Conservation (phyloP, 2,329 filamentous ascomycete genomes). For the Aspergillus niger region DNA sequence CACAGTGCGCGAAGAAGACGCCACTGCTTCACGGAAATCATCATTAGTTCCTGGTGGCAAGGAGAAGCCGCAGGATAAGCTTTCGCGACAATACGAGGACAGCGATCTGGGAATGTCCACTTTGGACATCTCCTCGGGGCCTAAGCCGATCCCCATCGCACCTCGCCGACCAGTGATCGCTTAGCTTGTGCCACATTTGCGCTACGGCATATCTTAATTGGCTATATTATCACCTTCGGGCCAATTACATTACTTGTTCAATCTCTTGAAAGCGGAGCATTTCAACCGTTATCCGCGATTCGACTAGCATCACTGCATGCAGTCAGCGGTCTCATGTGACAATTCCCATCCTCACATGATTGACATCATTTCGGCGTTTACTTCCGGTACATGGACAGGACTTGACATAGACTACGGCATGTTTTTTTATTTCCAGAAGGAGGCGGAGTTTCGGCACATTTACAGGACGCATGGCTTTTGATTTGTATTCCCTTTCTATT, state of each 20-base stretch:
- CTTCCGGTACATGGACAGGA: conserved; percentile 12
- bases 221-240: not conserved
- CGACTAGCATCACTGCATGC: not conserved
- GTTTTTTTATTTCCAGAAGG: conserved; percentile 17
- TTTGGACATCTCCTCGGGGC: conserved; percentile 37
- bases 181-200: conserved; percentile 21
- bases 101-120: conserved; percentile 37
- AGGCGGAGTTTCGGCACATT: conserved; percentile 23
- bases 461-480: conserved; percentile 9
- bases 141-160: conserved; percentile 42
- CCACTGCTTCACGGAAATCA: conserved; percentile 25
- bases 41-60: conserved; percentile 23
- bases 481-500: conserved; percentile 5
- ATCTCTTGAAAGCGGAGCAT: not conserved
- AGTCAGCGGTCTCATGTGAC: not conserved
- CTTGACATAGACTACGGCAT: conserved; percentile 28
- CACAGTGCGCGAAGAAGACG: conserved; percentile 34
- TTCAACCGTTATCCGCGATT: not conserved
- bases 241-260: conserved; percentile 1
- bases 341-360: not conserved
- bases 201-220: not conserved
- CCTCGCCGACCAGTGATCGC: conserved; percentile 40
- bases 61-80: conserved; percentile 21
- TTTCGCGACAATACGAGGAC: conserved; percentile 27
- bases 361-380: conserved; percentile 7